Evolutionary conservation across 73 alveolate genomes (phyloP).

Genomic region (Paramecium primaurelia): DNA sequence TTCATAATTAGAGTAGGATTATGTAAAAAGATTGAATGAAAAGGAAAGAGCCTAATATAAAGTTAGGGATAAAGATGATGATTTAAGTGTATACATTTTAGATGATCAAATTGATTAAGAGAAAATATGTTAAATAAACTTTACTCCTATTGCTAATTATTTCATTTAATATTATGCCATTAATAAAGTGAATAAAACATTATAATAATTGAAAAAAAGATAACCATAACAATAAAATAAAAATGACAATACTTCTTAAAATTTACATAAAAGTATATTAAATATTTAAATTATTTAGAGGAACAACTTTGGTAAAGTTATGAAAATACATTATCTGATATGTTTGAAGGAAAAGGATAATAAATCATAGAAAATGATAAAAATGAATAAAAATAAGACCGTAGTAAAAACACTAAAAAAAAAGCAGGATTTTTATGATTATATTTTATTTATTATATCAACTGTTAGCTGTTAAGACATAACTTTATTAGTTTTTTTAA

Average conservation of each 20-base stretch:
- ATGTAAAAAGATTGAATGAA: background rate
- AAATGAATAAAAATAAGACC: background rate
- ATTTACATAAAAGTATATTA: background rate
- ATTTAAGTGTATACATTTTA: background rate
- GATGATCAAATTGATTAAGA: background rate
- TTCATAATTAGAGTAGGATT: background rate
- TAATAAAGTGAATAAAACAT: background rate
- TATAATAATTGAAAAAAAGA: background rate
- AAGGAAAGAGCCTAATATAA: slow-evolving; percentile 11
- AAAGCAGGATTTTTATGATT: background rate
- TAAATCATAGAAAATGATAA: background rate
- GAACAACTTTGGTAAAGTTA: background rate
- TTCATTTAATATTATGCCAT: background rate
- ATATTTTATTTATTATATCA: background rate
- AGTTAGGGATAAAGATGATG: background rate
- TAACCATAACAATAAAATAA: background rate
- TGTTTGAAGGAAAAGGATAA: slow-evolving; percentile 4
- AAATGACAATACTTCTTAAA: background rate
- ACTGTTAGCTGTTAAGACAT: background rate
- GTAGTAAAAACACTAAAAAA: background rate
- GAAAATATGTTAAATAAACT: background rate
- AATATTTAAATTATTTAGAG: background rate
- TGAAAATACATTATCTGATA: background rate
- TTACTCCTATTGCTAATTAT: background rate
- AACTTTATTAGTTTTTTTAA: background rate